Percentiles rank a stretch among this genome's conserved stretches.
These are phyloP conservation scores for Lumnitzera littorea DNA, from an alignment of 345 rosid genomes.

Conservation along the genomic window DNA sequence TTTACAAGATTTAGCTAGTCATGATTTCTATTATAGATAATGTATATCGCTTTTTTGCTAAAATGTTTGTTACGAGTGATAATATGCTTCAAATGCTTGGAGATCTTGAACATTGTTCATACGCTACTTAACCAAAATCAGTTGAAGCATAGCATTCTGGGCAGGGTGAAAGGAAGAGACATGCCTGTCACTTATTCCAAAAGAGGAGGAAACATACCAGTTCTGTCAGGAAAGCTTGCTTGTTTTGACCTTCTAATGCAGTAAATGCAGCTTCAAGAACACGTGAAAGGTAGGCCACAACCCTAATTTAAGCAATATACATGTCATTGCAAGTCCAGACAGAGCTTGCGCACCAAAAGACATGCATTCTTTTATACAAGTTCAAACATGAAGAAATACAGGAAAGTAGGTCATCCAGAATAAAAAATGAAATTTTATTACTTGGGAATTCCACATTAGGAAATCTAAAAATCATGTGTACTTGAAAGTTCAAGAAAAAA, in stretches of 20 bases:
- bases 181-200: neutral
- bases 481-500: too few species aligned
- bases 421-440: too few species aligned
- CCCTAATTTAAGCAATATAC: slow-evolving; percentile 38
- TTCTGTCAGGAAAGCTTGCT: slow-evolving; percentile 96
- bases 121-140: neutral
- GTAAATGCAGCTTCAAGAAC: slow-evolving; percentile 97
- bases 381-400: too few species aligned
- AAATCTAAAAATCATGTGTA: too few species aligned
- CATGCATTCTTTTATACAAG: neutral
- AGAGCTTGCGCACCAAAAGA: neutral
- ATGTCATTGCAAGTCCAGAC: neutral
- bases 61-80: too few species aligned
- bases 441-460: too few species aligned
- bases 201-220: slow-evolving; percentile 45
- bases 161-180: neutral
- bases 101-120: too few species aligned
- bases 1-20: too few species aligned
- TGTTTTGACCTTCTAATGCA: slow-evolving; percentile 93
- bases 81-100: too few species aligned
- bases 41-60: too few species aligned
- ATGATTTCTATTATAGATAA: too few species aligned
- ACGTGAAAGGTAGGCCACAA: slow-evolving; percentile 96
- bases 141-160: neutral
- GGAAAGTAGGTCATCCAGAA: too few species aligned